A percentile compares a stretch with the other conserved stretches of the same genome.
phyloP scores from a whole-genome alignment of 495 filamentous ascomycete genomes.

The Penicillium chermesinum region DNA sequence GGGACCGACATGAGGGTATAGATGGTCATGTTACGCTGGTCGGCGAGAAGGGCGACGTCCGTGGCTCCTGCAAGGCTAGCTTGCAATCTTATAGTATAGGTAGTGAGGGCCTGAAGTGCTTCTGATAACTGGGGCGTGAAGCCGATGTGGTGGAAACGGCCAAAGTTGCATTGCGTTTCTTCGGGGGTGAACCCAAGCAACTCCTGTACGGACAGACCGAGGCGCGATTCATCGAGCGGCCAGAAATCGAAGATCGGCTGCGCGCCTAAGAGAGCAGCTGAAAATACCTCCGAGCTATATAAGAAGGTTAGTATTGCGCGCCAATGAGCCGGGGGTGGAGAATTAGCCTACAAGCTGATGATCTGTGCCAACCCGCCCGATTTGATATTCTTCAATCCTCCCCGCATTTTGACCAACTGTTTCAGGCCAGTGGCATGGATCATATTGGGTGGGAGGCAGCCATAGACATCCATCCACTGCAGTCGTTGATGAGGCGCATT shows the following conservation, averaged over 20 bases:
- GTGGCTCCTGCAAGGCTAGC: not conserved
- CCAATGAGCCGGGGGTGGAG: not conserved
- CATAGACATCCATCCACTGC: constrained; percentile 42
- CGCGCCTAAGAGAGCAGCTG: constrained; percentile 22
- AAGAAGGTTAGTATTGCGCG: constrained; percentile 1
- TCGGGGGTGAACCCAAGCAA: constrained; percentile 23
- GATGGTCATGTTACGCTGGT: constrained; percentile 37
- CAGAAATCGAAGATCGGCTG: constrained; percentile 34
- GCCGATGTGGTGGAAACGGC: constrained; percentile 24
- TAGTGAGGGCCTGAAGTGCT: constrained; percentile 25
- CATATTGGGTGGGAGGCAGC: constrained; percentile 32
- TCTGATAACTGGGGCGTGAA: constrained; percentile 29
- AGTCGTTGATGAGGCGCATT: constrained; percentile 34
- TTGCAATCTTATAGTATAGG: constrained; percentile 17
- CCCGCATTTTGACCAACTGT: constrained; percentile 32
- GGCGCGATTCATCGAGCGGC: constrained; percentile 21
- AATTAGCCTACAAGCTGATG: constrained; percentile 32
- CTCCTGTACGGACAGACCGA: constrained; percentile 19
- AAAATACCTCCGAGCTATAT: constrained; percentile 35
- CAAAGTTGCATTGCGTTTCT: constrained; percentile 24
- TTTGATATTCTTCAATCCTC: constrained; percentile 31
- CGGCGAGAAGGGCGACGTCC: constrained; percentile 27
- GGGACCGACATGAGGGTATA: constrained; percentile 28
- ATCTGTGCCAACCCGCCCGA: constrained; percentile 28
- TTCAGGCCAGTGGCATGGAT: constrained; percentile 35